These are phyloP conservation scores for Penicillium sp. DNA, from an alignment of 2,329 filamentous ascomycete species.

Conservation along the genomic window DNA sequence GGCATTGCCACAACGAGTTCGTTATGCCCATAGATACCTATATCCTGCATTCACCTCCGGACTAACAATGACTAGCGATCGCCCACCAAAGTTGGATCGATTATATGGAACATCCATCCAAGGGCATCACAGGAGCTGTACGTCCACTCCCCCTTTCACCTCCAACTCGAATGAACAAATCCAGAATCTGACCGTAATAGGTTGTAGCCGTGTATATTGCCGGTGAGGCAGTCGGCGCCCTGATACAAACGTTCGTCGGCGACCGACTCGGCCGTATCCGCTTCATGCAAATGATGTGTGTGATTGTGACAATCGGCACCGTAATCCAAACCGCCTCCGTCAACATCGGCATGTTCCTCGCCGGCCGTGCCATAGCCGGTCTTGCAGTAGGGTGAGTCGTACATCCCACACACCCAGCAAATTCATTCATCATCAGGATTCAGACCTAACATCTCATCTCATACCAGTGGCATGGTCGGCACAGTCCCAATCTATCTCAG, in stretches of 20 bases:
- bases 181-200: slow-evolving; percentile 19
- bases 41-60: background rate
- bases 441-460: background rate
- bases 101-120: slow-evolving; percentile 56
- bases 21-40: slow-evolving; percentile 13
- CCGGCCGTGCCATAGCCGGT: slow-evolving; percentile 49
- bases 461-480: slow-evolving; percentile 45
- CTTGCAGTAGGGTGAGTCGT: slow-evolving; percentile 44
- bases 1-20: slow-evolving; percentile 58
- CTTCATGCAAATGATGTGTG: slow-evolving; percentile 54
- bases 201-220: slow-evolving; percentile 59
- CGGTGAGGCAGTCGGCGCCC: slow-evolving; percentile 55
- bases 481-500: slow-evolving; percentile 56
- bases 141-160: slow-evolving; percentile 7
- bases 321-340: slow-evolving; percentile 53
- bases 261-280: slow-evolving; percentile 53
- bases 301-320: slow-evolving; percentile 54
- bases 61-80: slow-evolving; percentile 44
- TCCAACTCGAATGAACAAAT: background rate
- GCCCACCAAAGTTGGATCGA: slow-evolving; percentile 58
- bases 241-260: slow-evolving; percentile 52
- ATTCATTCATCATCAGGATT: no score
- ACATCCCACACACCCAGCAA: background rate
- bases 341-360: slow-evolving; percentile 54
- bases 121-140: slow-evolving; percentile 54